Conservation (phyloP, 805 yeast species). For the Kodamaea sagamina region DNA sequence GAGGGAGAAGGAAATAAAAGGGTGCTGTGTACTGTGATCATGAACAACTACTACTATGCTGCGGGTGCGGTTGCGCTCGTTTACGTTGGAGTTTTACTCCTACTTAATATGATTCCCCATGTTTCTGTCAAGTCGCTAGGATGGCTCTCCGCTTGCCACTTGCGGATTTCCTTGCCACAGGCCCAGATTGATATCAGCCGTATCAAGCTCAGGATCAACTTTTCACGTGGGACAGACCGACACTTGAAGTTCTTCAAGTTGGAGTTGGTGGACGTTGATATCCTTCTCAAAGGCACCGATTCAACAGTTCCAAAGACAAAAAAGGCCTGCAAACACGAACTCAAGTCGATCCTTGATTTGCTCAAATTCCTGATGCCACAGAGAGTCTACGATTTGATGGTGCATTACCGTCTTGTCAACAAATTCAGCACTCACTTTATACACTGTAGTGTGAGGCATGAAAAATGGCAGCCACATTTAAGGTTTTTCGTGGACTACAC, state of each 20-base stretch:
- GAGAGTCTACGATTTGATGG: conserved; percentile 21
- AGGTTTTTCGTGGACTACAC: conserved; percentile 25
- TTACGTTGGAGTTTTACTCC: conserved; percentile 21
- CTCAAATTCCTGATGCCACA: conserved; percentile 18
- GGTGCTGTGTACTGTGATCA: neutral
- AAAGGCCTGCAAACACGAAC: neutral
- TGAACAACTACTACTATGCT: conserved; percentile 6
- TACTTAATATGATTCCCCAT: conserved; percentile 30
- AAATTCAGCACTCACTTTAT: conserved; percentile 28
- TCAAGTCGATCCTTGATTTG: conserved; percentile 2
- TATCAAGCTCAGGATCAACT: conserved; percentile 25
- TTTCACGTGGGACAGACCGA: conserved; percentile 23
- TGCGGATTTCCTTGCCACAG: conserved; percentile 21
- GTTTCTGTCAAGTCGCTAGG: conserved; percentile 31
- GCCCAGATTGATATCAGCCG: conserved; percentile 20
- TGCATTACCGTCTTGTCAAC: conserved; percentile 24
- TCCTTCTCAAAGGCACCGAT: conserved; percentile 8
- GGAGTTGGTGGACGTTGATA: conserved; percentile 26
- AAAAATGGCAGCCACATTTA: conserved; percentile 11
- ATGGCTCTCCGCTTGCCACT: conserved; percentile 30
- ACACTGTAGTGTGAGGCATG: neutral
- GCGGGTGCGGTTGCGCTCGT: conserved; percentile 11
- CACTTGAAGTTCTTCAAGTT: conserved; percentile 31
- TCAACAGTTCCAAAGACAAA: neutral
- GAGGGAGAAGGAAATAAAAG: neutral